phyloP scores from a whole-genome alignment of 306 rosid genomes.

The Lagenaria siceraria region DNA sequence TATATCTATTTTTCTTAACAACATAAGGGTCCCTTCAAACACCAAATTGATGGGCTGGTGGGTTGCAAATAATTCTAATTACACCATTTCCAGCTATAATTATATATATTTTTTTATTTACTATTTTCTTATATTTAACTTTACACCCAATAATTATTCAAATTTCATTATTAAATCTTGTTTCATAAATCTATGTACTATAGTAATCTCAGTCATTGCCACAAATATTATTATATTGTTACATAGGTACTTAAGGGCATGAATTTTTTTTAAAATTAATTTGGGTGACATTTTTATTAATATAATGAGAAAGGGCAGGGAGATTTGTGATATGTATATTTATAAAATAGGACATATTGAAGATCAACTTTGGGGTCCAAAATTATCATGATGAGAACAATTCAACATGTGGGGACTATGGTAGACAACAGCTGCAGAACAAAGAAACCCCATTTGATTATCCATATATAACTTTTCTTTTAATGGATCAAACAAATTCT shows the following conservation, averaged over 20 bases:
- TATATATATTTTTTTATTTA: neutral
- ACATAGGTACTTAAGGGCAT: no score
- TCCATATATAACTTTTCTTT: neutral
- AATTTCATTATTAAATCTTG: neutral
- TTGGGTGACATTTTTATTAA: neutral
- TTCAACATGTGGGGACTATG: slow-evolving; percentile 10
- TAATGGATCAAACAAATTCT: neutral
- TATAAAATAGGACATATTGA: neutral
- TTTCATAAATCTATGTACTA: no score
- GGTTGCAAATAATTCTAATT: slow-evolving; percentile 19
- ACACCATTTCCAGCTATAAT: slow-evolving; percentile 4
- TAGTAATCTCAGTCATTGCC: no score
- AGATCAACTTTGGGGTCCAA: slow-evolving; percentile 7
- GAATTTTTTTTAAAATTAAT: neutral
- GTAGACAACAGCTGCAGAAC: neutral
- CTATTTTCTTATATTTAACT: neutral
- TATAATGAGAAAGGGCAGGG: neutral
- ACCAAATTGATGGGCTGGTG: slow-evolving; percentile 23
- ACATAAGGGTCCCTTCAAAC: slow-evolving; percentile 9
- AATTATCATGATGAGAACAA: slow-evolving; percentile 2
- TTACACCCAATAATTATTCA: neutral
- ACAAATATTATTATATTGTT: no score
- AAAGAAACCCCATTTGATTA: slow-evolving; percentile 1
- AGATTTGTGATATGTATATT: neutral
- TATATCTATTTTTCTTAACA: neutral